These are phyloP conservation scores for Candida maltosa DNA, from an alignment of 805 yeast species.

Conservation along the genomic window DNA sequence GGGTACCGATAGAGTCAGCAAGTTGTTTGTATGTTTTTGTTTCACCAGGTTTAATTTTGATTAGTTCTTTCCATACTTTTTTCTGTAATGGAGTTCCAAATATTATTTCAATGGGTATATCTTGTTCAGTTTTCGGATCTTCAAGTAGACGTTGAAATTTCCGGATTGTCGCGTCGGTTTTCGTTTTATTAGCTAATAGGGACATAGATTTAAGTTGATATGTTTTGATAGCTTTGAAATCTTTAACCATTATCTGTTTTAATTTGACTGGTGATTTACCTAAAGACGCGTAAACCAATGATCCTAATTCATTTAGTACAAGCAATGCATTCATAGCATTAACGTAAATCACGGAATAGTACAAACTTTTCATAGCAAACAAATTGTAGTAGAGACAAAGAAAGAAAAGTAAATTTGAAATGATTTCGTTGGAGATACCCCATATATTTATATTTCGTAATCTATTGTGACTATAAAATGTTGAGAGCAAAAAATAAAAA, in stretches of 20 bases:
- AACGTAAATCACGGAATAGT: slow-evolving; percentile 11
- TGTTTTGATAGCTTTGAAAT: slow-evolving; percentile 10
- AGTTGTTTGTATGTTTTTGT: slow-evolving; percentile 29
- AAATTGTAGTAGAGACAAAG: too few relatives aligned
- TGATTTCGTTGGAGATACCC: too few relatives aligned
- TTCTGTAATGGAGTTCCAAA: slow-evolving; percentile 39
- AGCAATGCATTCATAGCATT: slow-evolving; percentile 11
- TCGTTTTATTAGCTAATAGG: not conserved
- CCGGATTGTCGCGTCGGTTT: slow-evolving; percentile 8
- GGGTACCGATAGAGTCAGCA: slow-evolving; percentile 25
- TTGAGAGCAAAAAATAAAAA: too few relatives aligned
- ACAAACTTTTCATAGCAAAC: slow-evolving; percentile 10
- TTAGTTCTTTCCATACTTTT: slow-evolving; percentile 34
- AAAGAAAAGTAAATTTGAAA: too few relatives aligned
- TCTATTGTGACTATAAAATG: too few relatives aligned
- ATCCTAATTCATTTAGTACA: slow-evolving; percentile 14
- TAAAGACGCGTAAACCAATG: slow-evolving; percentile 18
- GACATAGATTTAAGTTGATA: slow-evolving; percentile 9
- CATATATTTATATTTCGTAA: too few relatives aligned
- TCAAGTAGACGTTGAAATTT: slow-evolving; percentile 9
- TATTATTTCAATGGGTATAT: slow-evolving; percentile 11
- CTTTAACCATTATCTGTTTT: slow-evolving; percentile 9
- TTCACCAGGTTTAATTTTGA: slow-evolving; percentile 22
- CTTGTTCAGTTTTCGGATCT: slow-evolving; percentile 8
- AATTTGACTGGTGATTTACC: slow-evolving; percentile 10